Evolutionary conservation across 139 green algal genomes (phyloP), one percentile per base, ranked within the genome.

Genomic region (Closterium sp.): DNA sequence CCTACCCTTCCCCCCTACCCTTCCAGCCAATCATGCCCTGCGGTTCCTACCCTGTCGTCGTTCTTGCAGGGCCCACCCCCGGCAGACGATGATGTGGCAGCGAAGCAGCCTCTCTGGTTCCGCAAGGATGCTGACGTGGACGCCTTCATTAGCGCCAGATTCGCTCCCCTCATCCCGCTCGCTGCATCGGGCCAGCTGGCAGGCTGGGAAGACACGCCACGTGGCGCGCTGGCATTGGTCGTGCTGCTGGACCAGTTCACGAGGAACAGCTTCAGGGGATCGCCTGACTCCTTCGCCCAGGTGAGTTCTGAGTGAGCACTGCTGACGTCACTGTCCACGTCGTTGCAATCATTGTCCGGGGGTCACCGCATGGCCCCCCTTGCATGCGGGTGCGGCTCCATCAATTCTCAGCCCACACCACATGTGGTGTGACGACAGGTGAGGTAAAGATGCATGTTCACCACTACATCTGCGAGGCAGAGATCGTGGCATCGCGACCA

Each of bases 201-300:
- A n/a, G 81, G 21, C 10, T 94, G 91, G 91, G 91, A 94, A 84
- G 89, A 90, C 33, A 93, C 81, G 76, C 91, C 91, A 35, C 88
- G 38, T 34, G 84, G 91, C 88, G n/a, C 43, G 4, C 30, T 94
- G 33, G 84, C 91, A 33, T 64, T 94, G 38, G 76, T 93, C 28
- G n/a, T 94, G 33, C 87, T 94, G 7, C 87, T 94, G 28, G 91
- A 94, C 88, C 91, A 94, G 34, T 94, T 94, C 16, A 64, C 88
- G n/a, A 38, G 91, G 30, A 94, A 94, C 35, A 89, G 33, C 83
- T 93, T 88, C 31, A 38, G 91, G 33, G 88, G 43, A 30, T 81
- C 88, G 25, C 38, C 87, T 31, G 19, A 90, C 23, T 38, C 91
- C 28, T 94, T 94, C 32, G 84, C 33, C 6, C 33, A 88, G 91